phyloP scores from a whole-genome alignment of 2,329 filamentous ascomycete species.

The Lachnellula subtilissima region DNA sequence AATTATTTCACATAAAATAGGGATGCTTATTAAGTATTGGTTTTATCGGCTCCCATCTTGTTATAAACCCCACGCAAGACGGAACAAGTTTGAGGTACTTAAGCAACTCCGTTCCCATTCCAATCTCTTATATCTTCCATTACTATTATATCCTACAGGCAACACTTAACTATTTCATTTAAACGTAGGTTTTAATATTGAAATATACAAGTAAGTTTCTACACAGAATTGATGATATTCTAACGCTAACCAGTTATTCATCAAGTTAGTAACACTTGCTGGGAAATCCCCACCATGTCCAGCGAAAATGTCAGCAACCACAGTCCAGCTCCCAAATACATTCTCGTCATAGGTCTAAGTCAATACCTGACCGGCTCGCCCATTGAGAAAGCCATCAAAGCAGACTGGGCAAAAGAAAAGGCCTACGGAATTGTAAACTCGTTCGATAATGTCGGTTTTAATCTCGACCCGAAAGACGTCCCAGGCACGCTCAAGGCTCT shows the following conservation, averaged over 20 bases:
- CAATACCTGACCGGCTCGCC: slow-evolving; percentile 1
- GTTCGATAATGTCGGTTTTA: slow-evolving; percentile 6
- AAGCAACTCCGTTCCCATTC: no score
- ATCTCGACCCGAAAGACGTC: slow-evolving; percentile 1
- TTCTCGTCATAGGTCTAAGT: slow-evolving; percentile 2
- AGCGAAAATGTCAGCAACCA: neutral
- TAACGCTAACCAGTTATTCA: neutral
- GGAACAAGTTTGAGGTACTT: no score
- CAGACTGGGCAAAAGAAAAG: slow-evolving; percentile 6
- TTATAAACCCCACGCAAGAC: no score
- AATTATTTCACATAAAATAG: neutral
- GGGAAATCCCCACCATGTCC: neutral
- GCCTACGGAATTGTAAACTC: neutral
- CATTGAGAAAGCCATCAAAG: slow-evolving; percentile 2
- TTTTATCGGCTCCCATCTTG: no score
- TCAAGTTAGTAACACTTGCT: neutral
- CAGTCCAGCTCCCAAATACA: neutral
- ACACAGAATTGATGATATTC: no score
- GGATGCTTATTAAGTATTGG: neutral
- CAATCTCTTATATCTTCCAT: no score
- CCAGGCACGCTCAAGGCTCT: slow-evolving; percentile 1
- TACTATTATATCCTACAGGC: no score
- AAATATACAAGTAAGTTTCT: no score
- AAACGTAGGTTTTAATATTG: no score
- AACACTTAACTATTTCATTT: no score